These are phyloP conservation scores for Lunasporangiospora selenospora DNA, from an alignment of 192 early-diverging fungal species.

Conservation along the genomic window DNA sequence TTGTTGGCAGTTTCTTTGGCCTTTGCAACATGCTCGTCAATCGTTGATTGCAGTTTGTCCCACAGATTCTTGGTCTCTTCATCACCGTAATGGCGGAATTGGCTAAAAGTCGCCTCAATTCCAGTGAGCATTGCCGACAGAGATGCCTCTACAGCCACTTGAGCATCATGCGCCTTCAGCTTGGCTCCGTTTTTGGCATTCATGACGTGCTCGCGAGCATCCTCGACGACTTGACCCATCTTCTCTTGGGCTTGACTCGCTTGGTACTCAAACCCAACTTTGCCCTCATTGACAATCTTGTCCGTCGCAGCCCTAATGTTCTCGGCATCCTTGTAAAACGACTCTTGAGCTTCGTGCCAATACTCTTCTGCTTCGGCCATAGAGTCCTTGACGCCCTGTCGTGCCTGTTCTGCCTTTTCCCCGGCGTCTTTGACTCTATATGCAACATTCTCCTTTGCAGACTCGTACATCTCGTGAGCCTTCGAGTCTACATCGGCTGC, in stretches of 20 bases:
- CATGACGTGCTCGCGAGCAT: conserved; percentile 6
- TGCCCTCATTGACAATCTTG: conserved; percentile 1
- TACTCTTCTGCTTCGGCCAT: conserved; percentile 11
- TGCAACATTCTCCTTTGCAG: too few relatives aligned
- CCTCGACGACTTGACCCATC: conserved; percentile 8
- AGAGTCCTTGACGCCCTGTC: conserved; percentile 3
- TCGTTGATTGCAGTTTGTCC: conserved; percentile 31
- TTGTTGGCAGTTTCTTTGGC: conserved; percentile 23
- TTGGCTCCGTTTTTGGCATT: conserved; percentile 16
- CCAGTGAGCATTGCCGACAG: conserved; percentile 33
- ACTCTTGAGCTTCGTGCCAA: conserved; percentile 14
- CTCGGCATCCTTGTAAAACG: conserved; percentile 11
- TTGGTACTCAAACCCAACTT: conserved; percentile 6
- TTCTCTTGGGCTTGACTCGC: conserved; percentile 6
- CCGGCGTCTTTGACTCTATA: too few relatives aligned
- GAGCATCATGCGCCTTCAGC: conserved; percentile 25
- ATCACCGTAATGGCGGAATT: conserved; percentile 37
- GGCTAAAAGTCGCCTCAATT: conserved; percentile 24
- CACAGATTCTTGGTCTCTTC: conserved; percentile 35
- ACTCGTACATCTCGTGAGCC: too few relatives aligned
- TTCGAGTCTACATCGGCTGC: too few relatives aligned
- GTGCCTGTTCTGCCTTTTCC: conserved; percentile 19
- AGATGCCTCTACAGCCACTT: conserved; percentile 19
- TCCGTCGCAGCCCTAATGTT: conserved; percentile 20
- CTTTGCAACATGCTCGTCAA: conserved; percentile 28